Conservation (phyloP, 768 basidiomycete species). For the Dioszegia hungarica region DNA sequence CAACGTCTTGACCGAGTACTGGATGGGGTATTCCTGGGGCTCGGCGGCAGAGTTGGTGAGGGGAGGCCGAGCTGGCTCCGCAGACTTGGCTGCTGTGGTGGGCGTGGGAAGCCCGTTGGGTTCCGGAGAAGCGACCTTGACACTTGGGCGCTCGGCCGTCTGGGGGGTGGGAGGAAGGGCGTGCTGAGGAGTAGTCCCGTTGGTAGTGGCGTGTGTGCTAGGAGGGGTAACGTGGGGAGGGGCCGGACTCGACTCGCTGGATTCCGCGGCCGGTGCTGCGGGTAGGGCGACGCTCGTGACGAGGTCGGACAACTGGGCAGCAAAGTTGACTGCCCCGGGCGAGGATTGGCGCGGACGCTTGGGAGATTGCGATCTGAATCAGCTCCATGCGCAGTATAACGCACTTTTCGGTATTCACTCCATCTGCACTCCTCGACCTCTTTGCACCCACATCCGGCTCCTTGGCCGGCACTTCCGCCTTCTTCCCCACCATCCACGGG, state of each 20-base stretch:
- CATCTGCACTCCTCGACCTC: not conserved
- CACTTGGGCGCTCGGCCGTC: conserved; percentile 5
- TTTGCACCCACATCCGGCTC: too few species aligned
- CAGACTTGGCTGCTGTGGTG: conserved; percentile 14
- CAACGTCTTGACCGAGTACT: conserved; percentile 24
- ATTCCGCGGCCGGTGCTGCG: not conserved
- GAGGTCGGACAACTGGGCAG: conserved; percentile 1
- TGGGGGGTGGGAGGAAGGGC: conserved; percentile 8
- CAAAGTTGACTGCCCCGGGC: not conserved
- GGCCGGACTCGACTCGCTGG: not conserved
- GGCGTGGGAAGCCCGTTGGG: conserved; percentile 17
- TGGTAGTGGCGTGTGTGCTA: too few species aligned
- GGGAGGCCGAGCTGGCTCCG: conserved; percentile 13
- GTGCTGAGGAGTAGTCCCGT: not conserved
- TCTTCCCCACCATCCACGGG: conserved; percentile 27
- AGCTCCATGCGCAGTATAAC: not conserved
- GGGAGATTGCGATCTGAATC: conserved; percentile 11
- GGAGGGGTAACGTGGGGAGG: too few species aligned
- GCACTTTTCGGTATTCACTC: not conserved
- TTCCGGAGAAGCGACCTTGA: not conserved
- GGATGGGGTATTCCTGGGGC: conserved; percentile 34
- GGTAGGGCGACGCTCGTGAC: not conserved
- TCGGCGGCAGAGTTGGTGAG: conserved; percentile 41
- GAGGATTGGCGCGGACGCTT: conserved; percentile 14
- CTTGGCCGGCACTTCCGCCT: not conserved